These are phyloP conservation scores for Solanum arcanum DNA, from an alignment of 257 asterid species.

Conservation along the genomic window DNA sequence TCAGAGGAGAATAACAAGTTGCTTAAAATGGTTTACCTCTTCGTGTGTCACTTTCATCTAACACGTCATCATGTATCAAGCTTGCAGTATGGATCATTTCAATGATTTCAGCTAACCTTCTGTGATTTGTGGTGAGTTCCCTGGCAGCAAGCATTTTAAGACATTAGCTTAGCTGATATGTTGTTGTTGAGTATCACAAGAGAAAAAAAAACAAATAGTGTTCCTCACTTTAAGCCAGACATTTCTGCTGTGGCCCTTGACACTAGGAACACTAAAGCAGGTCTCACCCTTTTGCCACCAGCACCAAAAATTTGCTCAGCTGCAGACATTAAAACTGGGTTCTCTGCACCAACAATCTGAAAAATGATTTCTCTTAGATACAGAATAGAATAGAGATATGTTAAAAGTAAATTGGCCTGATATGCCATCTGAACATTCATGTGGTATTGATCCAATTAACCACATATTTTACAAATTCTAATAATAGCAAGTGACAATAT, in stretches of 20 bases:
- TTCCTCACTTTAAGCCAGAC: constrained; percentile 59
- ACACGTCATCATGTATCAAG: constrained; percentile 87
- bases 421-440: background rate
- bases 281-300: constrained; percentile 95
- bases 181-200: background rate
- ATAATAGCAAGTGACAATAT: background rate
- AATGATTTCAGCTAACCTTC: constrained; percentile 91
- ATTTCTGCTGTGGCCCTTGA: constrained; percentile 87
- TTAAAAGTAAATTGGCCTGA: background rate
- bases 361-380: constrained; percentile 15
- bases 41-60: constrained; percentile 90
- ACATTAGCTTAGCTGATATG: background rate
- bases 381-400: background rate
- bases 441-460: background rate
- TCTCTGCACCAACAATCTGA: constrained; percentile 97
- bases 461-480: background rate
- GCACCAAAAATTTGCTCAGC: constrained; percentile 98
- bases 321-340: constrained; percentile 90
- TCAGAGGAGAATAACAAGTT: background rate
- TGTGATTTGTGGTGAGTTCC: constrained; percentile 79
- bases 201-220: background rate
- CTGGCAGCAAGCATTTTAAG: constrained; percentile 19
- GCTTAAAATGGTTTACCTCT: constrained; percentile 46
- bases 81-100: constrained; percentile 99
- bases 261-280: constrained; percentile 83